A percentile compares a stretch with the other conserved stretches of the same genome.
These are phyloP conservation scores for Trichoderma asperelloides DNA, from an alignment of 495 filamentous ascomycete species.

Conservation along the genomic window DNA sequence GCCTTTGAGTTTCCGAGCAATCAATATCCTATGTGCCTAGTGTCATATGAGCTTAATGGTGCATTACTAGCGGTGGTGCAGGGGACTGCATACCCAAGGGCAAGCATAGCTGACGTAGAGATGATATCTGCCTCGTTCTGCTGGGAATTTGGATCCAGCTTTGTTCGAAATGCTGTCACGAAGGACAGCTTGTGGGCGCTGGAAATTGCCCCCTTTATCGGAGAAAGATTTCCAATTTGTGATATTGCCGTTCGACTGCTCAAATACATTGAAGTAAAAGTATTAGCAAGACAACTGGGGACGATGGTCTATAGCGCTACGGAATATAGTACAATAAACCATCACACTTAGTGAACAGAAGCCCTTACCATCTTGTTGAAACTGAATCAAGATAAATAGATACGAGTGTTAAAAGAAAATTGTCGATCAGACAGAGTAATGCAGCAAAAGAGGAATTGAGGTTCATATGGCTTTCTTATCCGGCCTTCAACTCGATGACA, in stretches of 20 bases:
- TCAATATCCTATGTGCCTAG: constrained; percentile 61
- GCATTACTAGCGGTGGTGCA: not conserved
- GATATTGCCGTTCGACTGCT: constrained; percentile 37
- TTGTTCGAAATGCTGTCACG: constrained; percentile 58
- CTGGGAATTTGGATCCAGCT: constrained; percentile 53
- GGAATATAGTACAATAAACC: not conserved
- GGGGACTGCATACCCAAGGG: constrained; percentile 49
- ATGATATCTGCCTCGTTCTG: constrained; percentile 69
- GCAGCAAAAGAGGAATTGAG: not conserved
- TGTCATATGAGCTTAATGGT: not conserved
- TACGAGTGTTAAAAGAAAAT: not conserved
- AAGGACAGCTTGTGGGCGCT: constrained; percentile 62
- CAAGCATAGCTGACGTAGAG: constrained; percentile 69
- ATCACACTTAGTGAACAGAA: not conserved
- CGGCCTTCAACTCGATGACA: not conserved
- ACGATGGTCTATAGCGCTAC: not conserved
- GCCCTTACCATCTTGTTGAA: not conserved
- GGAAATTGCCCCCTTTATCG: constrained; percentile 81
- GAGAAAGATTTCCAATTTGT: constrained; percentile 71
- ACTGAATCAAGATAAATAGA: not conserved
- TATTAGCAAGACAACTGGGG: not conserved
- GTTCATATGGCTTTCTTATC: not conserved
- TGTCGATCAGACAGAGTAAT: not conserved
- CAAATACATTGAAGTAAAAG: not conserved
- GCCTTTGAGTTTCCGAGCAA: constrained; percentile 69